Percentiles rank a stretch among this genome's conserved stretches.
Conservation (phyloP, 305 asterid genomes). For the Fraxinus baroniana region DNA sequence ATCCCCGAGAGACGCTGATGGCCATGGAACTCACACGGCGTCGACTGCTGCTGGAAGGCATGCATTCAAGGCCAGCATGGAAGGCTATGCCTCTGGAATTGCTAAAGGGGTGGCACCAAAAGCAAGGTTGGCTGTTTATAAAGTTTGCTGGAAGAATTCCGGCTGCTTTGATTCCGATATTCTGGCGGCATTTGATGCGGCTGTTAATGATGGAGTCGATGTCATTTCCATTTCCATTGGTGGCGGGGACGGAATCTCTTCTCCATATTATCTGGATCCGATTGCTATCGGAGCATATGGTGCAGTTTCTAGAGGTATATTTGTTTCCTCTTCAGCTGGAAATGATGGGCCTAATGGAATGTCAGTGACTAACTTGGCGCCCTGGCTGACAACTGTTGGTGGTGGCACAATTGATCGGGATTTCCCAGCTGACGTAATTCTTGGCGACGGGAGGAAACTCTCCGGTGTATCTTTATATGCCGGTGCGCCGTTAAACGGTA, state of each 20-base stretch:
- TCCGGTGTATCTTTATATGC: constrained; percentile 80
- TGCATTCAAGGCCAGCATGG: constrained; percentile 73
- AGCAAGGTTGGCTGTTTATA: constrained; percentile 77
- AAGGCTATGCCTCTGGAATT: constrained; percentile 81
- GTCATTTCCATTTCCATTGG: constrained; percentile 90
- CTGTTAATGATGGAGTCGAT: constrained; percentile 84
- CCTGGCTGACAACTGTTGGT: constrained; percentile 93
- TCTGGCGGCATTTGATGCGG: constrained; percentile 89
- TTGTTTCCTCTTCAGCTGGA: constrained; percentile 89
- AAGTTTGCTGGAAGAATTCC: constrained; percentile 81
- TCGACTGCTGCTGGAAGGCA: constrained; percentile 89
- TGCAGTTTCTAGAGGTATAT: constrained; percentile 89
- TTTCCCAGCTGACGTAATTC: constrained; percentile 76
- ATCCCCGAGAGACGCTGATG: constrained; percentile 89
- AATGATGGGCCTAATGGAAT: constrained; percentile 93
- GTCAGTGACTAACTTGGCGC: constrained; percentile 92
- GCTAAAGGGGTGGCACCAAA: constrained; percentile 97
- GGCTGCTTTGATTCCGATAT: constrained; percentile 96
- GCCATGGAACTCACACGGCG: constrained; percentile 96
- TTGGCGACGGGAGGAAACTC: constrained; percentile 60
- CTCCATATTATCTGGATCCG: constrained; percentile 94
- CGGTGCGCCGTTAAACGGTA: constrained; percentile 60
- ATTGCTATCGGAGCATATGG: constrained; percentile 94
- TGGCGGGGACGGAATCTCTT: constrained; percentile 84
- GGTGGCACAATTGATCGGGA: constrained; percentile 86